phyloP scores from a whole-genome alignment of 2,329 filamentous ascomycete species.

The Aspergillus eucalypticola region DNA sequence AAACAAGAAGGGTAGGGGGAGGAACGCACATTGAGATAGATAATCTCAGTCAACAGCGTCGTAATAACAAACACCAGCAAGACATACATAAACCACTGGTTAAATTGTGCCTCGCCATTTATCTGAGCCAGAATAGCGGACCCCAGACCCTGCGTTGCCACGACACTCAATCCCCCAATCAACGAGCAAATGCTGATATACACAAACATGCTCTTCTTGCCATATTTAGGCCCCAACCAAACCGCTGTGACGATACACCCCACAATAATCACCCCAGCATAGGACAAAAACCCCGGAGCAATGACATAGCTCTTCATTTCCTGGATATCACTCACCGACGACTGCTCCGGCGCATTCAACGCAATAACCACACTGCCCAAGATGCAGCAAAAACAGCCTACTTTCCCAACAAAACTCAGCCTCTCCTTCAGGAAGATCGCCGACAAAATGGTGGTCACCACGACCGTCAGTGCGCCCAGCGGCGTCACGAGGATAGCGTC shows the following conservation, averaged over 20 bases:
- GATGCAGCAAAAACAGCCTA: slow-evolving; percentile 93
- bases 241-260: slow-evolving; percentile 71
- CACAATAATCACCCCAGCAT: slow-evolving; percentile 78
- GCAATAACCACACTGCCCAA: slow-evolving; percentile 91
- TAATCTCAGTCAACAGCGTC: slow-evolving; percentile 91
- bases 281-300: slow-evolving; percentile 80
- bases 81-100: slow-evolving; percentile 96
- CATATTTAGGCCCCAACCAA: slow-evolving; percentile 82
- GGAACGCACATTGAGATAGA: slow-evolving; percentile 84
- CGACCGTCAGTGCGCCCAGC: slow-evolving; percentile 85
- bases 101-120: slow-evolving; percentile 81
- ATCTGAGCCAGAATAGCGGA: slow-evolving; percentile 87
- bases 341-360: slow-evolving; percentile 85
- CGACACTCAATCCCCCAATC: slow-evolving; percentile 90
- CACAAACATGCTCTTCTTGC: slow-evolving; percentile 96
- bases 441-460: slow-evolving; percentile 86
- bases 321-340: slow-evolving; percentile 82
- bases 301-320: slow-evolving; percentile 89
- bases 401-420: slow-evolving; percentile 91
- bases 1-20: neutral
- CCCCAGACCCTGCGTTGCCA: slow-evolving; percentile 89
- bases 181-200: slow-evolving; percentile 96
- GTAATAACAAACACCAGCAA: slow-evolving; percentile 83
- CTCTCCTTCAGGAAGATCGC: slow-evolving; percentile 96
- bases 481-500: slow-evolving; percentile 95